phyloP scores from a whole-genome alignment of 2,329 filamentous ascomycete species.

The Allantophomopsis lycopodina region DNA sequence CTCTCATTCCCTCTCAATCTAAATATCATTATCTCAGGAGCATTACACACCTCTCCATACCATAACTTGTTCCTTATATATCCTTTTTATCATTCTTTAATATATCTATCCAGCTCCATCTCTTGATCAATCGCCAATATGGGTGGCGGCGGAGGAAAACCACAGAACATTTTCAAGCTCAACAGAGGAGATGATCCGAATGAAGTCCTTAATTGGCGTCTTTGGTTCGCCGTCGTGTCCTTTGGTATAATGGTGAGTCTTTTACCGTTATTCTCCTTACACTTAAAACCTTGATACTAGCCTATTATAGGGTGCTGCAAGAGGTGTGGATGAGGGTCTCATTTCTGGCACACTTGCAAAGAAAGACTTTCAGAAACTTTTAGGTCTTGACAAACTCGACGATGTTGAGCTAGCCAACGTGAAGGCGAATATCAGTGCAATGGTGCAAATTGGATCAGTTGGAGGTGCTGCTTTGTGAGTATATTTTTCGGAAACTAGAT shows the following conservation, averaged over 20 bases:
- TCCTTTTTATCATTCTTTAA: no score
- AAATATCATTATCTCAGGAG: no score
- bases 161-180: conserved; percentile 49
- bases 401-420: conserved; percentile 46
- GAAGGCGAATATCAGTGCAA: conserved; percentile 64
- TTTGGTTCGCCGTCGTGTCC: conserved; percentile 64
- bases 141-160: conserved; percentile 38
- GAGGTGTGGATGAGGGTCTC: conserved; percentile 58
- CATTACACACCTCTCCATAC: no score
- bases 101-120: no score
- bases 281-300: no score
- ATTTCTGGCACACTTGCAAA: conserved; percentile 60
- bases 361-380: conserved; percentile 45
- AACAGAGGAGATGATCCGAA: conserved; percentile 51
- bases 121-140: conserved; percentile 17
- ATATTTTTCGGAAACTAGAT: no score
- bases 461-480: conserved; percentile 49
- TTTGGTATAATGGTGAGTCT: conserved; percentile 50
- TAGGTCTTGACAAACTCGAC: conserved; percentile 40
- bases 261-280: background rate
- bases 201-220: conserved; percentile 62
- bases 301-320: background rate
- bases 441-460: conserved; percentile 71
- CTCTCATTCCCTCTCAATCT: no score
- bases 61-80: no score